These are phyloP conservation scores for Fusarium dimerum DNA, from an alignment of 2,329 filamentous ascomycete genomes.

Conservation along the genomic window DNA sequence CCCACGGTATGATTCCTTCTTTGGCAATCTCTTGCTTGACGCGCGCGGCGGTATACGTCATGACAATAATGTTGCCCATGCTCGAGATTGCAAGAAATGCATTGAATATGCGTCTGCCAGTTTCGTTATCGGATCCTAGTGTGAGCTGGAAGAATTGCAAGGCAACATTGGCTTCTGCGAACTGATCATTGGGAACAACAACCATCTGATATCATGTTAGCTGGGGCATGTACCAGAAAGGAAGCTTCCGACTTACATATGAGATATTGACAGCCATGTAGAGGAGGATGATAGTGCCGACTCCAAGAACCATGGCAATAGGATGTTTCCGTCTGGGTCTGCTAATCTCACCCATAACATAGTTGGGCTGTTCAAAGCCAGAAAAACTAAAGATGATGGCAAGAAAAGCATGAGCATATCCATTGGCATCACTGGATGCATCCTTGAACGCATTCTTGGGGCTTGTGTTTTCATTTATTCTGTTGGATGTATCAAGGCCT, in stretches of 20 bases:
- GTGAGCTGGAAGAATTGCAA: conserved; percentile 38
- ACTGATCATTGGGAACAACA: conserved; percentile 29
- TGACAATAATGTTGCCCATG: conserved; percentile 58
- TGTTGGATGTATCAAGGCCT: conserved; percentile 27
- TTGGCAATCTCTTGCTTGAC: conserved; percentile 64
- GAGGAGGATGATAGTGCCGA: conserved; percentile 33
- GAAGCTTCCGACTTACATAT: conserved; percentile 29
- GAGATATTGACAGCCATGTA: conserved; percentile 41
- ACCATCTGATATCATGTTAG: conserved; percentile 38
- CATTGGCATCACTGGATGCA: conserved; percentile 29
- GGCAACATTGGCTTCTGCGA: conserved; percentile 25
- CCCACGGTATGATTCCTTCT: conserved; percentile 54
- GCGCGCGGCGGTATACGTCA: conserved; percentile 56
- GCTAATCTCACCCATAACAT: conserved; percentile 37
- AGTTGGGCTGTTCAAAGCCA: conserved; percentile 42
- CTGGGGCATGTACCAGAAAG: background rate
- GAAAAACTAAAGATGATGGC: conserved; percentile 43
- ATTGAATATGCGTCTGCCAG: conserved; percentile 42
- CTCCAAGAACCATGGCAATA: conserved; percentile 30
- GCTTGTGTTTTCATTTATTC: conserved; percentile 29
- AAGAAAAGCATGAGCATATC: conserved; percentile 43
- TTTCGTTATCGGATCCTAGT: conserved; percentile 26
- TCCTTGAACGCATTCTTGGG: conserved; percentile 25
- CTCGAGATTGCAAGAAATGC: conserved; percentile 54
- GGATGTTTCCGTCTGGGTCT: conserved; percentile 36